Percentiles rank a stretch among this genome's conserved stretches.
Evolutionary conservation across 2,329 filamentous ascomycete species (phyloP).

Genomic region (Alternaria longipes): DNA sequence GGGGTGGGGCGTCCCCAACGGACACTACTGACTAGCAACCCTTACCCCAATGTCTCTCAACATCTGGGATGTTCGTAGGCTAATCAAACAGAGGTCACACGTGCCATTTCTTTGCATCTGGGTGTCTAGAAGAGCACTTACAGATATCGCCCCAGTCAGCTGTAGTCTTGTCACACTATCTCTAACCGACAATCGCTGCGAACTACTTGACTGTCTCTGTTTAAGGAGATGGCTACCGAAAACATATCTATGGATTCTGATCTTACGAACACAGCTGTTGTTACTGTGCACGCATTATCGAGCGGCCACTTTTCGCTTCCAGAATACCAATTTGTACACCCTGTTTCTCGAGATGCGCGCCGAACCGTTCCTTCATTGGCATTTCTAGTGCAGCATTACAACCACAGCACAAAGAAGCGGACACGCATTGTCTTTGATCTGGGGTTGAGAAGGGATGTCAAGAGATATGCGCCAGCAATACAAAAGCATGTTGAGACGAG

Average conservation of each 20-base stretch:
- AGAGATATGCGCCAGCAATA: slow-evolving; percentile 56
- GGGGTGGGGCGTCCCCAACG: slow-evolving; percentile 22
- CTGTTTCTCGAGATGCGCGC: slow-evolving; percentile 54
- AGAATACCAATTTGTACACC: slow-evolving; percentile 59
- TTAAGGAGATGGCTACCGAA: not conserved
- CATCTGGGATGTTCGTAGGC: no score
- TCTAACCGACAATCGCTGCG: not conserved
- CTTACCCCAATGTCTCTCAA: slow-evolving; percentile 1
- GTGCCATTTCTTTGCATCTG: not conserved
- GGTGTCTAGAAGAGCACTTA: not conserved
- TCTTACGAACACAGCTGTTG: slow-evolving; percentile 29
- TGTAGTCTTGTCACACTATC: not conserved
- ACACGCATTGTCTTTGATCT: slow-evolving; percentile 64
- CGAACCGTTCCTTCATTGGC: slow-evolving; percentile 63
- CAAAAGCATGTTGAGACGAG: slow-evolving; percentile 59
- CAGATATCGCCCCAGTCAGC: not conserved
- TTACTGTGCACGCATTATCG: slow-evolving; percentile 52
- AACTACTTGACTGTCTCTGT: not conserved
- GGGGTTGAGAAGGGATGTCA: slow-evolving; percentile 59
- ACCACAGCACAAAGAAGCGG: slow-evolving; percentile 44
- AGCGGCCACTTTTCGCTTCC: slow-evolving; percentile 58
- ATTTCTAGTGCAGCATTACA: slow-evolving; percentile 63
- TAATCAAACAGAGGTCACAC: not conserved
- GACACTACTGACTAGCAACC: not conserved
- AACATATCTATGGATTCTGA: not conserved